Percentiles rank a stretch among this genome's conserved stretches.
Evolutionary conservation across 2,329 filamentous ascomycete genomes (phyloP).

Genomic region (Neofusicoccum sp.): DNA sequence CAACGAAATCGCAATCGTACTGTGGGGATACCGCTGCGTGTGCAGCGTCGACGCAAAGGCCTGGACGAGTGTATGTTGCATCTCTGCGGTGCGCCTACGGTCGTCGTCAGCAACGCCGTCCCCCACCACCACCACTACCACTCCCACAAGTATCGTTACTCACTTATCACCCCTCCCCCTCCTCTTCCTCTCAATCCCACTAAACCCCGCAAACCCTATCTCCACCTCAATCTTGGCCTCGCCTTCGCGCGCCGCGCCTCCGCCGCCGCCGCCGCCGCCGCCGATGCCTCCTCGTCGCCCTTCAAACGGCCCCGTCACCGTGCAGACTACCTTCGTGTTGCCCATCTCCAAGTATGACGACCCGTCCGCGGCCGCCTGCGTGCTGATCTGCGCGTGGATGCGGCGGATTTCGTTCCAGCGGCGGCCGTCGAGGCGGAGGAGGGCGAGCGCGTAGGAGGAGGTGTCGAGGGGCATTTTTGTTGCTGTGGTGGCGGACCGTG

Average conservation of each 20-base stretch:
- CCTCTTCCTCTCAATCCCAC: conserved; percentile 81
- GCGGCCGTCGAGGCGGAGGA: conserved; percentile 69
- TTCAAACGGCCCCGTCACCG: conserved; percentile 84
- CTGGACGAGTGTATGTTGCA: conserved; percentile 76
- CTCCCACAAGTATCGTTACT: too few species aligned
- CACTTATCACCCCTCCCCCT: conserved; percentile 77
- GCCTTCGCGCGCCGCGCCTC: conserved; percentile 47
- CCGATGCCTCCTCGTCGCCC: conserved; percentile 44
- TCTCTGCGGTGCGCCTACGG: conserved; percentile 73
- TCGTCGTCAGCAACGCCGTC: background rate
- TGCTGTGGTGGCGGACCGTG: background rate
- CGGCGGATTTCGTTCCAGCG: conserved; percentile 97
- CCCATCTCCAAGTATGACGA: conserved; percentile 95
- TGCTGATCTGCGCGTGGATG: conserved; percentile 85
- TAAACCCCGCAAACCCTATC: conserved; percentile 85
- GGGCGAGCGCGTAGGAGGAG: conserved; percentile 84
- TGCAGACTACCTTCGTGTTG: conserved; percentile 95
- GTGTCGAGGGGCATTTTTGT: conserved; percentile 87
- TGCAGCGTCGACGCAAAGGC: conserved; percentile 79
- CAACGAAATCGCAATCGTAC: conserved; percentile 78
- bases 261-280: conserved; percentile 38
- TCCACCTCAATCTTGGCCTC: conserved; percentile 76
- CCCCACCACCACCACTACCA: background rate
- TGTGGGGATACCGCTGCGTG: conserved; percentile 86
- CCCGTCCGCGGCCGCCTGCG: conserved; percentile 89